Conservation (phyloP, 208 protist genomes). For the Leptomonas seymouri region DNA sequence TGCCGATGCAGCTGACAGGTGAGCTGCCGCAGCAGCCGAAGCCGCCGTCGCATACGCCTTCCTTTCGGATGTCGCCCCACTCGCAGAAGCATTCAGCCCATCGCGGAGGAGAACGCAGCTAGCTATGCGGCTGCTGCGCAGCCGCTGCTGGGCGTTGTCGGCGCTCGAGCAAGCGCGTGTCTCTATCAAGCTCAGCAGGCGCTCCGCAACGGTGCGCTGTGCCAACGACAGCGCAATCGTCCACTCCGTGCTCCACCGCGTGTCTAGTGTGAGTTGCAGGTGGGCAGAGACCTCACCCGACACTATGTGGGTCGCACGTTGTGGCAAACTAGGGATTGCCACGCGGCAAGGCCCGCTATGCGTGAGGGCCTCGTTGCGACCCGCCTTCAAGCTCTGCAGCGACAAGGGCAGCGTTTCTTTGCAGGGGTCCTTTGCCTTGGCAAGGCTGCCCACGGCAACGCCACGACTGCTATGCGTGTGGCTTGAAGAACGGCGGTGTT, state of each 20-base stretch:
- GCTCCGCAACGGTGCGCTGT: conserved; percentile 31
- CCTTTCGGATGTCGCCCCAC: not conserved
- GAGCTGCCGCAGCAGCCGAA: too few species aligned
- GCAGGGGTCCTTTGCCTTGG: not conserved
- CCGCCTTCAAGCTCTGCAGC: conserved; percentile 9
- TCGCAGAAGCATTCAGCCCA: conserved; percentile 9
- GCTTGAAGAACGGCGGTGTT: not conserved
- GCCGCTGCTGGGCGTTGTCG: conserved; percentile 16
- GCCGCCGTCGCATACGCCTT: not conserved
- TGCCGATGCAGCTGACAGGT: not conserved
- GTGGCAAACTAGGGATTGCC: conserved; percentile 21
- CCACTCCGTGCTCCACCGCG: conserved; percentile 33
- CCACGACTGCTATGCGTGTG: not conserved
- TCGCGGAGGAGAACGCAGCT: conserved; percentile 28
- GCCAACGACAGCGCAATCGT: conserved; percentile 21
- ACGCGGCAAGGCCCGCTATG: conserved; percentile 34
- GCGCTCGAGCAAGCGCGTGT: not conserved
- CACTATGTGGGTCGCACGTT: conserved; percentile 15
- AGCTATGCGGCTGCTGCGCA: conserved; percentile 24
- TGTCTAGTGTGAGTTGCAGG: conserved; percentile 38
- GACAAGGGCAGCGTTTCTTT: conserved; percentile 12
- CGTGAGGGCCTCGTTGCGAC: conserved; percentile 11
- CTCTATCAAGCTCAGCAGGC: conserved; percentile 33
- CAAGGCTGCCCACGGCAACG: not conserved
- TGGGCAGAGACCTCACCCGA: conserved; percentile 45